Base-by-base conservation (phyloP, 2,329 filamentous ascomycete species). In the Westerdykella ornata region DNA sequence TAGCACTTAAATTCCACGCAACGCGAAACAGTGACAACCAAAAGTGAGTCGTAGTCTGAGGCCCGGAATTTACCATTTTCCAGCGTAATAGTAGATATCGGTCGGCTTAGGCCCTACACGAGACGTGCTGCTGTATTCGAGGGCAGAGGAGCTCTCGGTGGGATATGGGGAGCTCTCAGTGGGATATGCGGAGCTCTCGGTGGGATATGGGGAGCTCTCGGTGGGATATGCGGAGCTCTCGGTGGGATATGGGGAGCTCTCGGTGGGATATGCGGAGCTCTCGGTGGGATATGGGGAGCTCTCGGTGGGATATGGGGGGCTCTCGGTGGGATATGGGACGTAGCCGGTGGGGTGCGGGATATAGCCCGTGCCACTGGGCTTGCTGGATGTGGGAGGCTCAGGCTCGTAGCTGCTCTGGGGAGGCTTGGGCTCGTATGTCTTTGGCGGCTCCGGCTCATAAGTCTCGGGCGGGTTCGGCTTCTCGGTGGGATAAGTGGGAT, bases 251-350 rank as follows among this genome's bases (percentile, higher is more conserved):
- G n/a, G 26, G 19, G 43, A 37, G n/a, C 42, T 38, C 38, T 35
- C 37, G 37, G 49, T 57, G 8, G 26, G 26, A n/a, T 29, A 29
- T n/a, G n/a, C 8, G 19, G 43, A 37, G n/a, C 42, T 38, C 38
- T 35, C 37, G 37, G 49, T 57, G 8, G 26, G 26, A n/a, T 29
- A 29, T n/a, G n/a, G 26, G 19, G 43, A 37, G n/a, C 42, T 38
- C 38, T 35, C 37, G 37, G 49, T 57, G 8, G 26, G 26, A n/a
- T 29, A 29, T n/a, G n/a, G 26, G 19, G 43, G 38, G n/a, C 42
- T 38, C 38, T 35, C 37, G 37, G 49, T 57, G 2, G 57, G 59
- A 47, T 55, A 63, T 3, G 51, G 53, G 41, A 52, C 49, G 32
- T 45, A 42, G 33, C 49, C 46, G 22, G 49, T 44, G 28, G 45